Percentiles rank a stretch among this genome's conserved stretches.
phyloP scores from a whole-genome alignment of 2,329 filamentous ascomycete genomes.

The Curvularia lunata region DNA sequence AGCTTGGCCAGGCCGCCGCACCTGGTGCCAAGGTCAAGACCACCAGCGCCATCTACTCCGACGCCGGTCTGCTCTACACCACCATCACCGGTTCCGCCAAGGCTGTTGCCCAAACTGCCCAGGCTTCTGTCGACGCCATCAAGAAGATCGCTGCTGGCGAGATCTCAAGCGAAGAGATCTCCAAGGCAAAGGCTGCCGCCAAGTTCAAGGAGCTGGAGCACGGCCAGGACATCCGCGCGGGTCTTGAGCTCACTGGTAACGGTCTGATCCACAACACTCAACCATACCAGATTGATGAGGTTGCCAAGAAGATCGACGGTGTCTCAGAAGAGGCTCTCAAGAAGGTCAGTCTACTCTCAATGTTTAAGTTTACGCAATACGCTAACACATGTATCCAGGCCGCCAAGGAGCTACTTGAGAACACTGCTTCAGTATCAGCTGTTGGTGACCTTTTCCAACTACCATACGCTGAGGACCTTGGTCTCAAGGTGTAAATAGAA shows the following conservation, averaged over 20 bases:
- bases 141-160: conserved; percentile 80
- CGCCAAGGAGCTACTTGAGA: conserved; percentile 84
- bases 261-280: conserved; percentile 82
- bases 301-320: conserved; percentile 77
- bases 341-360: conserved; percentile 61
- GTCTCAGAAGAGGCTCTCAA: conserved; percentile 87
- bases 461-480: conserved; percentile 92
- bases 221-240: conserved; percentile 76
- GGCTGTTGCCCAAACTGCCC: conserved; percentile 75
- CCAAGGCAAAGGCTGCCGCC: conserved; percentile 89
- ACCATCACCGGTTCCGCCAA: conserved; percentile 77
- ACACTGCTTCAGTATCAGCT: conserved; percentile 85
- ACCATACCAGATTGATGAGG: conserved; percentile 81
- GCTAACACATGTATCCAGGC: conserved; percentile 61
- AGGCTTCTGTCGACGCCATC: conserved; percentile 78
- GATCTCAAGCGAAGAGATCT: conserved; percentile 81
- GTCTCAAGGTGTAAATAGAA: conserved; percentile 83
- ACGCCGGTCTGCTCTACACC: conserved; percentile 87
- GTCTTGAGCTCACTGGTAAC: conserved; percentile 82
- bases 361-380: conserved; percentile 24
- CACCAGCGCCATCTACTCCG: conserved; percentile 85
- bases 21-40: conserved; percentile 73
- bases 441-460: conserved; percentile 92
- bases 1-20: conserved; percentile 78
- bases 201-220: conserved; percentile 90